phyloP scores from a whole-genome alignment of 129 eudicot genomes.

The Scalesia atractyloides region DNA sequence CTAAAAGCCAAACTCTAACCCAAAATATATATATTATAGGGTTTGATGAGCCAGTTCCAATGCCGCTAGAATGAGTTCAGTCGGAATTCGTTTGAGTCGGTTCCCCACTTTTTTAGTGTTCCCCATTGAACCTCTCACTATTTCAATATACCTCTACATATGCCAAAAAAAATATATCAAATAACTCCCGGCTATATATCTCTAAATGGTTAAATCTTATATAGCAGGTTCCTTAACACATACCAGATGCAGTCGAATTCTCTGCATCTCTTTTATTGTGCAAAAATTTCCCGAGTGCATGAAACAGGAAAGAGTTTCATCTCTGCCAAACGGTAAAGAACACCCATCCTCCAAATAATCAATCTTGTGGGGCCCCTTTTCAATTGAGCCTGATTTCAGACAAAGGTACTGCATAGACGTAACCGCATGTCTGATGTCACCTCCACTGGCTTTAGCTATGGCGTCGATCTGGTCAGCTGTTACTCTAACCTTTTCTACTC shows the following conservation, averaged over 20 bases:
- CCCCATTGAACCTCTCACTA: background rate
- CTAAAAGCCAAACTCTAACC: too few species aligned
- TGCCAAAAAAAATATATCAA: background rate
- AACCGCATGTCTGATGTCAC: constrained; percentile 92
- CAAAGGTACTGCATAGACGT: constrained; percentile 80
- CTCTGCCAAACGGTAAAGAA: constrained; percentile 74
- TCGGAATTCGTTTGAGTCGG: too few species aligned
- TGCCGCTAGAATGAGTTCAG: too few species aligned
- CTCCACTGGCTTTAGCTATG: constrained; percentile 90
- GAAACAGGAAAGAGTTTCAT: constrained; percentile 91
- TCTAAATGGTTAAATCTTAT: constrained; percentile 4
- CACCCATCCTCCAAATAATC: constrained; percentile 34
- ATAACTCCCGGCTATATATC: background rate
- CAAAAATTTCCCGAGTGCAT: constrained; percentile 91
- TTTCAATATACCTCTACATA: constrained; percentile 1
- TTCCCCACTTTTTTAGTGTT: too few species aligned
- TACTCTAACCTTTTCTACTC: constrained; percentile 52
- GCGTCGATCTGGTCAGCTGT: constrained; percentile 59
- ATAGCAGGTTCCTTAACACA: constrained; percentile 5
- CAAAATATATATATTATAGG: too few species aligned
- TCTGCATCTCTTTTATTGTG: constrained; percentile 87
- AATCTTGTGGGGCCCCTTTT: constrained; percentile 30
- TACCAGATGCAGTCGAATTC: constrained; percentile 50
- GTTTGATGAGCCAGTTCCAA: too few species aligned
- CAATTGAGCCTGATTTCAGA: constrained; percentile 46